Base-by-base conservation (phyloP, 352 stramenopile species). In the Saprolegnia diclina region DNA sequence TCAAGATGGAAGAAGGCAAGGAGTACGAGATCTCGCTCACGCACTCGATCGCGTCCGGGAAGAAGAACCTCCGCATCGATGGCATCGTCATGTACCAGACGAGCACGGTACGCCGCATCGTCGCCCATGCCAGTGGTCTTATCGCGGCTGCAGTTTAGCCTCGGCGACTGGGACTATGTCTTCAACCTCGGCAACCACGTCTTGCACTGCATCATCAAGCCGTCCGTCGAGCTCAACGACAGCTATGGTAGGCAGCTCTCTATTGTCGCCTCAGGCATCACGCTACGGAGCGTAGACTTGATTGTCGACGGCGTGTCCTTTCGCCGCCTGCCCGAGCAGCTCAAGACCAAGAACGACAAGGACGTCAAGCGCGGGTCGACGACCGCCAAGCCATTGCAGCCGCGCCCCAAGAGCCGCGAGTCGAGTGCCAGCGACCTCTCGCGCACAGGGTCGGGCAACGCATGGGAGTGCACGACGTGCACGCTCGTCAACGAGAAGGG, bases 11-110 rank as follows among this genome's bases (percentile, higher is more conserved):
- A 62, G 85, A 90, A 70, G 85, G 85, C 45, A 80, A 82, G 56
- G 85, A 91, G 56, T 92, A 88, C 56, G 85, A 92, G 76, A 91
- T 92, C 74, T 82, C 83, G 40, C 80, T 92, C 65, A 92, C 85
- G 16, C 85, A 92, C 72, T 92, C 83, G 54, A 73, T 92, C 13
- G 83, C 85, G 53, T 90, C 80, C 19, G 85, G 85, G 35, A 92
- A 92, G 66, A 92, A 92, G 66, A 80, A 89, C 61, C 72, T 92
- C 38, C 82, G 85, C 26, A 72, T 92, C 59, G 85, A 91, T 65
- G 81, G 85, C 37, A 91, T 91, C 69, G 77, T 92, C 74, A 89
- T 87, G 56, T 89, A 92, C 76, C 88, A 79, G 19, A 81, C 81
- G 21, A 73, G 89, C 50, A 85, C 83, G 73, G 82, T 90, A 73